These are phyloP conservation scores for Hypoxylon fragiforme DNA, from an alignment of 495 filamentous ascomycete species.

Conservation along the genomic window DNA sequence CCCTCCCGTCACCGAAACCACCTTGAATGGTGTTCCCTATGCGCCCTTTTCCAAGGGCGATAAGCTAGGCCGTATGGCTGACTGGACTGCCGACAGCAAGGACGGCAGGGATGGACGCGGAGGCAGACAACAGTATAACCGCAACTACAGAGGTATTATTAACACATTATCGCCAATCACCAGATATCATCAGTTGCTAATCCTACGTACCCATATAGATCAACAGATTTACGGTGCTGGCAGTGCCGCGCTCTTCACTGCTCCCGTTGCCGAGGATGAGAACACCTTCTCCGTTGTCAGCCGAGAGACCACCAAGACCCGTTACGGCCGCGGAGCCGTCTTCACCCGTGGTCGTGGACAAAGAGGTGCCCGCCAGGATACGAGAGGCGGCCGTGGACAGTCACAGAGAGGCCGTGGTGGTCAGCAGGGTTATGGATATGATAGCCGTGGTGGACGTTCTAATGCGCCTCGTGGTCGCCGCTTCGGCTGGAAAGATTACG, in stretches of 20 bases:
- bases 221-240: conserved; percentile 97
- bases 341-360: conserved; percentile 85
- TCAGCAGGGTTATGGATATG: conserved; percentile 54
- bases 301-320: conserved; percentile 76
- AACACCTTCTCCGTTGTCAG: conserved; percentile 97
- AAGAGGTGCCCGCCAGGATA: conserved; percentile 72
- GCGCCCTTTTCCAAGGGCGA: conserved; percentile 98
- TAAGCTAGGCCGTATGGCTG: conserved; percentile 98
- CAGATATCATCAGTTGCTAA: conserved; percentile 16
- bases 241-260: conserved; percentile 80
- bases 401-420: conserved; percentile 54
- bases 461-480: conserved; percentile 69
- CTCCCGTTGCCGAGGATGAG: conserved; percentile 91
- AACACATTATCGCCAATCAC: not conserved
- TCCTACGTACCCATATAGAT: conserved; percentile 55
- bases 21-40: conserved; percentile 90
- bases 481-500: conserved; percentile 98
- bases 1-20: conserved; percentile 75
- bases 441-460: conserved; percentile 64
- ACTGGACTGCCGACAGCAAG: conserved; percentile 96
- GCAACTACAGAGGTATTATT: conserved; percentile 84
- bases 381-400: conserved; percentile 64
- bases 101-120: conserved; percentile 74
- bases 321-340: conserved; percentile 87
- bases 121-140: conserved; percentile 83